Conservation (phyloP, 768 basidiomycete genomes). For the Boletus insuetus region DNA sequence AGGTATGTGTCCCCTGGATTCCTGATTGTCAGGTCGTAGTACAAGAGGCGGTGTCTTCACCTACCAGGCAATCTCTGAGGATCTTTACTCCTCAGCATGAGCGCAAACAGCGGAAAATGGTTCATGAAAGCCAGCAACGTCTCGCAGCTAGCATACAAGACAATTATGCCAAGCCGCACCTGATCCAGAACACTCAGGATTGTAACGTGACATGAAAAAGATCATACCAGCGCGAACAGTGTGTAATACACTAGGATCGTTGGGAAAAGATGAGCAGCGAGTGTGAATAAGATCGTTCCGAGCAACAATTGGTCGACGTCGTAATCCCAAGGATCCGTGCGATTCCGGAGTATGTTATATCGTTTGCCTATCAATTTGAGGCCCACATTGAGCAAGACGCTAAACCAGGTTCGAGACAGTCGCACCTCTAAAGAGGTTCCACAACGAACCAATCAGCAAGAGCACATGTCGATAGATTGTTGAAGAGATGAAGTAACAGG, state of each 20-base stretch:
- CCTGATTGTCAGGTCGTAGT: not conserved
- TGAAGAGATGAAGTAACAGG: conserved; percentile 65
- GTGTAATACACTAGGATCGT: conserved; percentile 86
- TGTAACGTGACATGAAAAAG: not conserved
- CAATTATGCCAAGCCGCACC: conserved; percentile 54
- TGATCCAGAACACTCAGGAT: conserved; percentile 23
- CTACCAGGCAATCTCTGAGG: conserved; percentile 78
- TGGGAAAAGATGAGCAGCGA: conserved; percentile 77
- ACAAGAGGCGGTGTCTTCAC: not conserved
- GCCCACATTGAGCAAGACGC: not conserved
- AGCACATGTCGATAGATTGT: conserved; percentile 61
- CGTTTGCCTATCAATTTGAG: conserved; percentile 63
- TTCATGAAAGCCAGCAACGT: conserved; percentile 78
- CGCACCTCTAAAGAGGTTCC: conserved; percentile 88
- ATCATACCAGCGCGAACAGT: conserved; percentile 64
- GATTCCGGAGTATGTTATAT: conserved; percentile 79
- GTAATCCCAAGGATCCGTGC: conserved; percentile 90
- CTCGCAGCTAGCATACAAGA: conserved; percentile 61
- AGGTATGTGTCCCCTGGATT: conserved; percentile 29
- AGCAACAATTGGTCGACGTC: conserved; percentile 93
- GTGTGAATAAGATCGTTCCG: conserved; percentile 85
- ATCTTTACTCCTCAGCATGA: conserved; percentile 83
- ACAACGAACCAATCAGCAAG: conserved; percentile 61
- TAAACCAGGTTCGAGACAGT: not conserved
- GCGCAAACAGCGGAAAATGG: conserved; percentile 86